Base-by-base conservation (phyloP, 2,329 filamentous ascomycete genomes). In the Fusarium tricinctum region DNA sequence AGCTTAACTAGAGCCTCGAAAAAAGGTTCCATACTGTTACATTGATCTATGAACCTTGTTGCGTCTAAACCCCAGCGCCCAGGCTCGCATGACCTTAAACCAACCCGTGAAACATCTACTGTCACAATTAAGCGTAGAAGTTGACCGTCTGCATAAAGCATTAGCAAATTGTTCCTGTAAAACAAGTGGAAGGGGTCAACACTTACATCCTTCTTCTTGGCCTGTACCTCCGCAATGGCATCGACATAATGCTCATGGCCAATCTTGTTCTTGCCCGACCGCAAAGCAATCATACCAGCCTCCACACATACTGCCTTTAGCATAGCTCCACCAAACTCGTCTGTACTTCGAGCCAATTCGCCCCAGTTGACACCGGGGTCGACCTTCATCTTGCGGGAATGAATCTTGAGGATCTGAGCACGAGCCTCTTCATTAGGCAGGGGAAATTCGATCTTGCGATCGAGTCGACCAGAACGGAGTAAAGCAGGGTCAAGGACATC, bases 231-330 rank as follows among this genome's bases (percentile, higher is more conserved):
- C 38, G 94, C 88, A 80, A 99, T 98, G 64, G 96, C 96, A 84
- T 99, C 96, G 50, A 99, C 96, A 78, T 98, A 99, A 81, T 99
- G 93, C 84, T 99, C 96, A 79, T 99, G 96, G 63, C 92, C 92
- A 77, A 99, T 96, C 87, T 97, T 97, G 82, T 91, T 94, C 86
- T 97, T 94, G 65, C 96, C 96, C 79, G 91, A 93, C 73, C 96
- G 89, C 77, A 99, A 84, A 28, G 96, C 96, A 82, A 99, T 99
- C 96, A 99, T 99, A 78, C 96, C 96, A 51, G 96, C 96, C 84
- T 99, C 96, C 26, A 99, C 96, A 80, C 96, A 99, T 22, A 99
- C 96, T 43, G 96, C 96, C 87, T 99, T 99, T 73, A 99, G 84
- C 89, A 97, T 95, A 63, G 96, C 96, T 78, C 96, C 96, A 62